phyloP scores from a whole-genome alignment of 1,284 basidiomycete genomes.

The Apiotrichum veenhuisii region DNA sequence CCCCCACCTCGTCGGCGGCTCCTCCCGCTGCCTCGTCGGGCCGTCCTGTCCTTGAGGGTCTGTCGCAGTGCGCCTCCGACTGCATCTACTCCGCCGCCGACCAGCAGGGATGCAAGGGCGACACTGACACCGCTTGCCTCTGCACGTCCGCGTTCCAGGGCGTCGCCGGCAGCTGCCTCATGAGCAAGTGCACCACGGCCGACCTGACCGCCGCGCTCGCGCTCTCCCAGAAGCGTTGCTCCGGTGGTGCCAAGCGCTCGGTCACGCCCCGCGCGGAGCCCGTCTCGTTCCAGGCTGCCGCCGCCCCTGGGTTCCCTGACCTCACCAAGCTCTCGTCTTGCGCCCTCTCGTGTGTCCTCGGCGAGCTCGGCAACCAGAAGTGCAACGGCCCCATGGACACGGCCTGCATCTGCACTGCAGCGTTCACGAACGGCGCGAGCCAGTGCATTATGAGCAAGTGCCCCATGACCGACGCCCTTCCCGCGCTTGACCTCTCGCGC shows the following conservation, averaged over 20 bases:
- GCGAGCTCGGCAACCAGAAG: neutral
- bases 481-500: neutral
- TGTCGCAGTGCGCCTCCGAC: neutral
- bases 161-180: neutral
- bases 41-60: too few species aligned
- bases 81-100: neutral
- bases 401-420: constrained; percentile 4
- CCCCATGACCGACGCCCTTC: neutral
- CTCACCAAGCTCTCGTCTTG: constrained; percentile 7
- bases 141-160: neutral
- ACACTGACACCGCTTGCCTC: neutral
- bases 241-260: neutral
- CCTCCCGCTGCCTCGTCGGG: too few species aligned
- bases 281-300: too few species aligned
- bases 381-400: constrained; percentile 8
- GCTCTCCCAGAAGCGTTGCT: neutral
- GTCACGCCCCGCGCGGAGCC: too few species aligned
- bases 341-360: constrained; percentile 1
- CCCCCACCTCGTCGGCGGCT: too few species aligned
- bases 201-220: too few species aligned
- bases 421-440: neutral
- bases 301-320: too few species aligned
- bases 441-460: neutral
- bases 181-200: neutral
- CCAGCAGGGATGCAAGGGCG: neutral